Base-by-base conservation (phyloP, 345 rosid species). In the Populus pruinosa region DNA sequence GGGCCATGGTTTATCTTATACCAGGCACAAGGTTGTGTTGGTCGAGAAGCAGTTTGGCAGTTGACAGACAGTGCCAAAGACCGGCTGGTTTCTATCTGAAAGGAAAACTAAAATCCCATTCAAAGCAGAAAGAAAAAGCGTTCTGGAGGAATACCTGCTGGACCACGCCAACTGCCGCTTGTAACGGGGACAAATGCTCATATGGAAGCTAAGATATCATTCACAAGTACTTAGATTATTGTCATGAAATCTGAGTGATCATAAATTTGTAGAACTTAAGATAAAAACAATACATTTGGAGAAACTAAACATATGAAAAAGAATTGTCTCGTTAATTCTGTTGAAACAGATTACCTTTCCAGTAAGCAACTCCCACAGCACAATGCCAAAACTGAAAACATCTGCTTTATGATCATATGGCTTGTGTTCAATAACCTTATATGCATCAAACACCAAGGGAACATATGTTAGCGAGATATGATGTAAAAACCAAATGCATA, bases 351-450 rank as follows among this genome's bases (percentile, higher is more conserved):
- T 80, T 79, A 88, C 94, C 94, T 90, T 82, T 81, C 91, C 91
- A 0, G 90, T 87, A 69, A 89, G 88, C 82, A 90, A 76, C 85
- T 90, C 94, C 94, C 94, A 90, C 8, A 90, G 84, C 78, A 90
- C 82, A 63, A 90, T 50, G 59, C 90, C 89, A 41, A 87, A 90
- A 84, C 94, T 89, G 84, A 87, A 89, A 74, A 90, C 88, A 79
- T 89, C 94, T 10, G 87, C 92, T 83, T 86, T 90, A 72, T 83
- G 90, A 86, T 87, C 79, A 61, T 90, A 90, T 16, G 89, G 89
- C 80, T 80, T 84, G 72, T 90, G 94, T 76, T 83, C 92, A 79
- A 90, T 87, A 72, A 90, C 94, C 94, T 90, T 88, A 65, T 76
- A 81, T 18, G 77, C 20, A 78, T 29, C 77, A 77, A 74, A 69